Evolutionary conservation across 2,329 filamentous ascomycete species (phyloP), one percentile per base, ranked within the genome.

Genomic region (Alternaria sp.): DNA sequence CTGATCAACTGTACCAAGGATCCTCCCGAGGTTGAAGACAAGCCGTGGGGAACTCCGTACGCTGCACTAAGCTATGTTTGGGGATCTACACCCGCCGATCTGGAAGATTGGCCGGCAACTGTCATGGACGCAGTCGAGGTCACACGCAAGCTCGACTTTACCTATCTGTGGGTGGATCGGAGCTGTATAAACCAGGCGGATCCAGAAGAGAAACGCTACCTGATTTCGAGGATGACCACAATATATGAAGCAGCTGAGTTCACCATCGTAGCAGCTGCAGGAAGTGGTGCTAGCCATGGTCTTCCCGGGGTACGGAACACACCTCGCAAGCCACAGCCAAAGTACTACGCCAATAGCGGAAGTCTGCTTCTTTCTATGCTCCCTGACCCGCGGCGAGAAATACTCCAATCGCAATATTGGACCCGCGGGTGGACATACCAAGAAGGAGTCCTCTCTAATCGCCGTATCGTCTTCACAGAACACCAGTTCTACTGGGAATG

Each of bases 31-130:
- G 53, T 67, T 7, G 64, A 65, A 23, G 63, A 60, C 6, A 40
- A 63, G 59, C 30, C 49, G 7, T 62, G 58, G 64, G 61, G 61
- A 12, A 61, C 50, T 4, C 40, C 36, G 23, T 69, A 67, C 61
- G 67, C 47, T 12, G 61, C 65, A 19, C 40, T 67, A 13, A 67
- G 65, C 30, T 68, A 69, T 54, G 63, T 69, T 12, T 69, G 67
- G 67, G 67, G 65, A 30, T 28, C 53, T 6, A 55, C 30, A 1
- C 23, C 54, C 6, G 54, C 47, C 7, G 55, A 59, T 36, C 17
- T 25, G 3, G 44, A 45, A 47, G 26, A 32, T 5, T 63, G 59
- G 59, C 63, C 60, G 15, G 17, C 25, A n/a, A 66, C 63, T 1
- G 53, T 66, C n/a, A 43, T 60, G 23, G 63, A 66, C 40, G 61